These are phyloP conservation scores for Fusarium drepaniforme DNA, from an alignment of 2,329 filamentous ascomycete species.

Conservation along the genomic window DNA sequence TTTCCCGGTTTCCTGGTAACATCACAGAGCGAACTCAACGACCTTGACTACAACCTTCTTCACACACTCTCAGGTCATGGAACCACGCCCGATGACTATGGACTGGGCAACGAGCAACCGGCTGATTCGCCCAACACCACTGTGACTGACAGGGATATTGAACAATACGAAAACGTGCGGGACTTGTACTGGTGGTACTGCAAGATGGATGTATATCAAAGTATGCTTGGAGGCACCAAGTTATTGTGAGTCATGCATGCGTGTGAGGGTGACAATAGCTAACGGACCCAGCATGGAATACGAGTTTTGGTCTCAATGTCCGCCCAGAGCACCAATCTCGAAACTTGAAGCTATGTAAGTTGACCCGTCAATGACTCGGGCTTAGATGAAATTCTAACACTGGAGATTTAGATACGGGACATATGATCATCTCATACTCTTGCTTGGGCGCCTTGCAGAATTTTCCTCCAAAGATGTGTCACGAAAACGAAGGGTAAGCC, in stretches of 20 bases:
- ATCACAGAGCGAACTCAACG: slow-evolving; percentile 45
- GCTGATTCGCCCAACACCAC: slow-evolving; percentile 38
- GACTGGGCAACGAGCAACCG: slow-evolving; percentile 47
- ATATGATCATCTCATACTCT: slow-evolving; percentile 86
- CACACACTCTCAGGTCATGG: slow-evolving; percentile 55
- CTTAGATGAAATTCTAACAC: slow-evolving; percentile 31
- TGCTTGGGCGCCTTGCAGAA: slow-evolving; percentile 83
- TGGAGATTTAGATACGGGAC: slow-evolving; percentile 78
- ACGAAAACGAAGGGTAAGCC: slow-evolving; percentile 77
- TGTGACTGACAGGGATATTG: slow-evolving; percentile 73
- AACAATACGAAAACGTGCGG: slow-evolving; percentile 82
- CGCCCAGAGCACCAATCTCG: slow-evolving; percentile 84
- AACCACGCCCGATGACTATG: slow-evolving; percentile 54
- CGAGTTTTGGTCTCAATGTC: slow-evolving; percentile 85
- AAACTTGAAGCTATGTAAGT: slow-evolving; percentile 78
- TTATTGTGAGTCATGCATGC: slow-evolving; percentile 75
- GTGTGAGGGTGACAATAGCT: slow-evolving; percentile 19
- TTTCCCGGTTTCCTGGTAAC: slow-evolving; percentile 39
- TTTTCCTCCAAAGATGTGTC: slow-evolving; percentile 83
- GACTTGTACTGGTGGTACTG: slow-evolving; percentile 97
- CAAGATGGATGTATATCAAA: slow-evolving; percentile 94
- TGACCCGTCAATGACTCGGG: too few relatives aligned
- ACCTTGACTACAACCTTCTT: slow-evolving; percentile 58
- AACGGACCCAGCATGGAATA: slow-evolving; percentile 76
- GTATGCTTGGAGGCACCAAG: slow-evolving; percentile 85